Conservation (phyloP, 2,329 filamentous ascomycete species). For the Pestalotiopsis sp. region DNA sequence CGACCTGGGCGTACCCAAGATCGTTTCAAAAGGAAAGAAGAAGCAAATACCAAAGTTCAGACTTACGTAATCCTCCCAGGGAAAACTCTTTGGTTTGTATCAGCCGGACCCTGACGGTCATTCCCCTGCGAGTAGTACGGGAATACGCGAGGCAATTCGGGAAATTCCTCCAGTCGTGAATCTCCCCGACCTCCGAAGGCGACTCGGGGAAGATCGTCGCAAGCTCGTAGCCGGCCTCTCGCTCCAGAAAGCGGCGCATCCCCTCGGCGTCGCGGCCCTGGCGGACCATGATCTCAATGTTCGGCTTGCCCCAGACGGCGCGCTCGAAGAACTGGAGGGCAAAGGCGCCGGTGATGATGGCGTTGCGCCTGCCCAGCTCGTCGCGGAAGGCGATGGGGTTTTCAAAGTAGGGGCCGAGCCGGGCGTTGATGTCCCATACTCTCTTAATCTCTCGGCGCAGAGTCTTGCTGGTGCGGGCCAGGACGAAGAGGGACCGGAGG, state of each 20-base stretch:
- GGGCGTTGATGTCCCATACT: neutral
- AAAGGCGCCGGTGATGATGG: neutral
- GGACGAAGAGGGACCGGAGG: neutral
- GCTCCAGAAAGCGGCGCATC: neutral
- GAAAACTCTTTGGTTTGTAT: neutral
- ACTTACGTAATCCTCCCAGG: neutral
- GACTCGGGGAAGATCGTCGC: neutral
- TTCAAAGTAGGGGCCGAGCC: neutral
- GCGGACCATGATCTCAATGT: neutral
- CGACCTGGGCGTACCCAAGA: too few relatives aligned
- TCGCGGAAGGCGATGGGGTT: neutral
- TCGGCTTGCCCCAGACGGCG: neutral
- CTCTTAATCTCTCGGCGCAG: neutral
- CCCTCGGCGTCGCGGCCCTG: neutral
- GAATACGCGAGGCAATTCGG: neutral
- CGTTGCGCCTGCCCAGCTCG: neutral
- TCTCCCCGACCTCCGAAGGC: too few relatives aligned
- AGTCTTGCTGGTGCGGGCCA: neutral
- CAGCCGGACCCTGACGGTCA: neutral
- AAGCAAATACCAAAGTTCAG: neutral
- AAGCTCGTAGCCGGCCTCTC: neutral
- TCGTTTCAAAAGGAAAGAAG: neutral
- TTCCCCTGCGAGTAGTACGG: too few relatives aligned
- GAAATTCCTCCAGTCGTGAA: neutral
- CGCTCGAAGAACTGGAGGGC: neutral